A percentile compares a stretch with the other conserved stretches of the same genome.
phyloP scores from a whole-genome alignment of 2,329 filamentous ascomycete genomes.

The Cladobotryum protrusum region DNA sequence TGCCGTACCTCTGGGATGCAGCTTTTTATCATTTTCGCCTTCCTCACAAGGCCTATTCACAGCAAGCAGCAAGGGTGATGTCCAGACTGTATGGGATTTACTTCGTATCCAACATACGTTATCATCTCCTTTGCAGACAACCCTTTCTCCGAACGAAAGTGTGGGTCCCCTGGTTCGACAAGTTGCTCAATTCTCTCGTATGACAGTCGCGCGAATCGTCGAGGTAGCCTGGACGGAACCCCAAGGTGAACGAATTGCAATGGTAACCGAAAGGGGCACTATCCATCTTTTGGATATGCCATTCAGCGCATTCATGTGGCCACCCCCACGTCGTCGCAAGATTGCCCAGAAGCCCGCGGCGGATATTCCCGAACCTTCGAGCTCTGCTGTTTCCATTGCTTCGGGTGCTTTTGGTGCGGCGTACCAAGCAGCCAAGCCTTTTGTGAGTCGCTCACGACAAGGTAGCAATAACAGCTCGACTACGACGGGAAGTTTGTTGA shows the following conservation, averaged over 20 bases:
- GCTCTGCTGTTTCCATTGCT: slow-evolving; percentile 59
- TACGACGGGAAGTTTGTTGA: slow-evolving; percentile 39
- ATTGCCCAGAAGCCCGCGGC: slow-evolving; percentile 38
- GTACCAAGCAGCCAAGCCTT: slow-evolving; percentile 59
- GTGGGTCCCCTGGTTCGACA: slow-evolving; percentile 64
- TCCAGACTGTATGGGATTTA: slow-evolving; percentile 76
- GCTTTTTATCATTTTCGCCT: slow-evolving; percentile 72
- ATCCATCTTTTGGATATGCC: slow-evolving; percentile 89
- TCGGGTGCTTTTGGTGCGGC: slow-evolving; percentile 66
- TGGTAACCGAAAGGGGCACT: slow-evolving; percentile 92
- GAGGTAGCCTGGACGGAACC: slow-evolving; percentile 84
- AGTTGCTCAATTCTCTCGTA: slow-evolving; percentile 79
- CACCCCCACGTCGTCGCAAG: slow-evolving; percentile 57
- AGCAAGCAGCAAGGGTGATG: slow-evolving; percentile 76
- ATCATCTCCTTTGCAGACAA: slow-evolving; percentile 51
- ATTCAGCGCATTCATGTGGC: slow-evolving; percentile 77
- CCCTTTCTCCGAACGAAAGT: slow-evolving; percentile 36
- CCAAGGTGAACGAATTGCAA: slow-evolving; percentile 73
- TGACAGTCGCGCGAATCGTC: slow-evolving; percentile 86
- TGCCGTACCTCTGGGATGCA: slow-evolving; percentile 65
- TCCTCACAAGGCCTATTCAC: slow-evolving; percentile 69
- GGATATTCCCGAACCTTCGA: slow-evolving; percentile 42
- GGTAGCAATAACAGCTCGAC: slow-evolving; percentile 34
- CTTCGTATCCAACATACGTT: slow-evolving; percentile 59
- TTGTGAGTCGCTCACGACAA: slow-evolving; percentile 50